A percentile compares a stretch with the other conserved stretches of the same genome.
phyloP scores from a whole-genome alignment of 768 basidiomycete genomes.

The Russula foetens region DNA sequence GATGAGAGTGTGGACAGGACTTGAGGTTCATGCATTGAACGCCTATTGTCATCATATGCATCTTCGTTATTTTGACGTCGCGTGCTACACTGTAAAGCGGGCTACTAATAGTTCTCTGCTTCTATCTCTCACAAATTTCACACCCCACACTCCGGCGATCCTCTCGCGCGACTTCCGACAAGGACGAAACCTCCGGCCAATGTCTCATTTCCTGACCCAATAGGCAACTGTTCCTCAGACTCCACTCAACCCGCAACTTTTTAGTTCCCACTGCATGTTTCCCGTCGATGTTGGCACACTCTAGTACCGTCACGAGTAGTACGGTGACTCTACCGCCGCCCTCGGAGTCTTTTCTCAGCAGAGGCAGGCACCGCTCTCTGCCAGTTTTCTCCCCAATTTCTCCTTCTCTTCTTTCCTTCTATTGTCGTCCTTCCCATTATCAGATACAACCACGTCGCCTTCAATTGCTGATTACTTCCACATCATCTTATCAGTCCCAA shows the following conservation, averaged over 20 bases:
- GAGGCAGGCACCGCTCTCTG: not conserved
- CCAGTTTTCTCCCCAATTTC: not conserved
- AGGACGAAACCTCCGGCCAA: not conserved
- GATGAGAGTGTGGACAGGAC: too few species aligned
- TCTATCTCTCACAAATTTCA: too few species aligned
- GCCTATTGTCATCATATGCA: too few species aligned
- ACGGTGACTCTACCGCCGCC: too few species aligned
- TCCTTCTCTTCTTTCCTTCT: not conserved
- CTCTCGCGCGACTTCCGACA: not conserved
- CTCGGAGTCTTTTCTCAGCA: not conserved
- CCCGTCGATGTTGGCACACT: not conserved
- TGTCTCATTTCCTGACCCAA: too few species aligned
- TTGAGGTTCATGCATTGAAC: too few species aligned
- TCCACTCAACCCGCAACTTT: not conserved
- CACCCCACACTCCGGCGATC: slow-evolving; percentile 3
- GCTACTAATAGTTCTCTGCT: too few species aligned
- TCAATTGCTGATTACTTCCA: not conserved
- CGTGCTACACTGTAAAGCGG: too few species aligned
- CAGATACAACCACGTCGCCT: slow-evolving; percentile 8
- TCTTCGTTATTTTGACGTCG: too few species aligned
- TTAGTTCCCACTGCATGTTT: slow-evolving; percentile 1
- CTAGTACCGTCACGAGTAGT: too few species aligned
- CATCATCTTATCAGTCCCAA: not conserved
- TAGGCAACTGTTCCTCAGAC: not conserved
- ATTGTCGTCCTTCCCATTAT: not conserved